Percentiles rank a stretch among this genome's conserved stretches.
phyloP scores from a whole-genome alignment of 768 basidiomycete genomes.

The Mycena haematopus region DNA sequence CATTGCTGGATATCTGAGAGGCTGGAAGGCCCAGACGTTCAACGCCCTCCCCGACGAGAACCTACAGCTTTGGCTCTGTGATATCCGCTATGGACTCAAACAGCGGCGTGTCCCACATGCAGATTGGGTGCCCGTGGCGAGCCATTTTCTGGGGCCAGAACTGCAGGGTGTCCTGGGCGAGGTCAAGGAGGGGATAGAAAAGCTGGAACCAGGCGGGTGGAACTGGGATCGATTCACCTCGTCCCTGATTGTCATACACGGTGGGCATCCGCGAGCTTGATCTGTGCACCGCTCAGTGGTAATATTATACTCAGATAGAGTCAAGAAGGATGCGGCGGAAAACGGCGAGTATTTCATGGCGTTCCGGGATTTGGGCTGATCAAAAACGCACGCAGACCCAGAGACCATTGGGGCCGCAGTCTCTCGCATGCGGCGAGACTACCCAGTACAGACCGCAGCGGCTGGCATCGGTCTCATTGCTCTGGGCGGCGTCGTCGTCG shows the following conservation, averaged over 20 bases:
- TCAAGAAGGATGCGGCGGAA: not conserved
- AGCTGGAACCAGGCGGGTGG: constrained; percentile 1
- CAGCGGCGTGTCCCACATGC: not conserved
- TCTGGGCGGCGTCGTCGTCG: not conserved
- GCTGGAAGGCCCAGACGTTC: not conserved
- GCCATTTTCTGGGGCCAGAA: not conserved
- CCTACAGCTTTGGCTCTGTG: constrained; percentile 1
- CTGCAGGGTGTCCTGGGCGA: not conserved
- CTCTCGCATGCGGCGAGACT: not conserved
- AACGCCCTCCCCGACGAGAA: not conserved
- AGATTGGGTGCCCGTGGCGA: not conserved
- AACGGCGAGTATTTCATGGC: not conserved
- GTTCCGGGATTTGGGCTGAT: not conserved
- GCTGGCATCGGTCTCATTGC: constrained; percentile 1
- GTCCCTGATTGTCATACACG: not conserved
- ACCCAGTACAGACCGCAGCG: not conserved
- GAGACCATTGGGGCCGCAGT: not conserved
- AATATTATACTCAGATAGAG: not conserved
- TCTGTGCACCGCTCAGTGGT: not conserved
- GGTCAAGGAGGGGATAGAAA: not conserved
- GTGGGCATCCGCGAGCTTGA: not conserved
- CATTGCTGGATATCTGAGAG: not conserved
- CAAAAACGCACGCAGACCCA: not conserved
- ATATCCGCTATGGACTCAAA: not conserved
- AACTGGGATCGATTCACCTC: not conserved